These are phyloP conservation scores for Candida succiphila DNA, from an alignment of 805 yeast genomes.

Conservation along the genomic window DNA sequence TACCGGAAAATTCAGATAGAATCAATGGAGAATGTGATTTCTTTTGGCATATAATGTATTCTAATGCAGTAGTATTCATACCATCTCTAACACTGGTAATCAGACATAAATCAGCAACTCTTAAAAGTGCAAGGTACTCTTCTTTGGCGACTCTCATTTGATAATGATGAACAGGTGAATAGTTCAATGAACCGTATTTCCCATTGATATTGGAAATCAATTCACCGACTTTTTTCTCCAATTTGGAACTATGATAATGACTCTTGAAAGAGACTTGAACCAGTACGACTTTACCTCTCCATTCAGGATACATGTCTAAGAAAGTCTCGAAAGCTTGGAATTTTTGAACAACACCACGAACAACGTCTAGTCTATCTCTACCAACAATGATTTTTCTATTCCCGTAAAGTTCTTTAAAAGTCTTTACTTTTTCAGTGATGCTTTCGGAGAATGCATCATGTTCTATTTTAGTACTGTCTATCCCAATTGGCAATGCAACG, in stretches of 20 bases:
- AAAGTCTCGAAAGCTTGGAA: slow-evolving; percentile 85
- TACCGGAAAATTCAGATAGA: slow-evolving; percentile 89
- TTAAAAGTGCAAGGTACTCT: slow-evolving; percentile 78
- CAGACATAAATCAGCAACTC: slow-evolving; percentile 85
- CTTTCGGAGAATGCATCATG: slow-evolving; percentile 42
- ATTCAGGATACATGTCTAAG: slow-evolving; percentile 83
- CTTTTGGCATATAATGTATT: slow-evolving; percentile 82
- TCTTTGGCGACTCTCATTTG: slow-evolving; percentile 82
- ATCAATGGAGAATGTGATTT: slow-evolving; percentile 66
- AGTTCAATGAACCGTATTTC: slow-evolving; percentile 71
- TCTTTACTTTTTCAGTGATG: slow-evolving; percentile 53
- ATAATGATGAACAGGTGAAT: slow-evolving; percentile 85
- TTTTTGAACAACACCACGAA: slow-evolving; percentile 90
- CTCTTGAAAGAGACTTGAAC: slow-evolving; percentile 89
- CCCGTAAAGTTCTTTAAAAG: slow-evolving; percentile 52
- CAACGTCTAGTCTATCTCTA: slow-evolving; percentile 84
- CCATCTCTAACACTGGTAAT: slow-evolving; percentile 93
- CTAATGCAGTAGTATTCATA: slow-evolving; percentile 91
- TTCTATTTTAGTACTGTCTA: slow-evolving; percentile 64
- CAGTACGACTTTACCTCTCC: slow-evolving; percentile 69
- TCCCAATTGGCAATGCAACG: slow-evolving; percentile 80
- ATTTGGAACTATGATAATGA: slow-evolving; percentile 44
- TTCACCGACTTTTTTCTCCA: slow-evolving; percentile 79
- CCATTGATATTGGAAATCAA: slow-evolving; percentile 76
- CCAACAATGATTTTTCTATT: slow-evolving; percentile 80